These are phyloP conservation scores for Phytophthora syringae DNA, from an alignment of 352 stramenopile species.

Conservation along the genomic window DNA sequence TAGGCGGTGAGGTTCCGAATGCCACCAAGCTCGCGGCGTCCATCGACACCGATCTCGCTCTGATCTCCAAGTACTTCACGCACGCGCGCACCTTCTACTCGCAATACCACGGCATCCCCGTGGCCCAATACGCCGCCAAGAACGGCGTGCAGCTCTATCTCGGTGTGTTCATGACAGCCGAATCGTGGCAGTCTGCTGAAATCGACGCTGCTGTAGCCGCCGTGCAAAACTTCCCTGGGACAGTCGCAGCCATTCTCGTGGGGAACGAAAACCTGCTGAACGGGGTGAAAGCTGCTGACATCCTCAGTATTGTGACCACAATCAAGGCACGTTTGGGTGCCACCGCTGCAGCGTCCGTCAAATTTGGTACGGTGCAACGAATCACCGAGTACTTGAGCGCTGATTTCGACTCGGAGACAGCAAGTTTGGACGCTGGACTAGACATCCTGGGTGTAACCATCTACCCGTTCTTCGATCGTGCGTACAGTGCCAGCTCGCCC, in stretches of 20 bases:
- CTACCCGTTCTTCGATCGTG: slow-evolving; percentile 62
- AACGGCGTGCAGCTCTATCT: slow-evolving; percentile 66
- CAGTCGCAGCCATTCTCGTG: slow-evolving; percentile 54
- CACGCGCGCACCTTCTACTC: slow-evolving; percentile 68
- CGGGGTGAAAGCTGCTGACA: slow-evolving; percentile 30
- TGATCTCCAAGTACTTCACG: slow-evolving; percentile 53
- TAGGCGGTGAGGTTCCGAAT: slow-evolving; percentile 31
- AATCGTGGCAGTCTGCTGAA: slow-evolving; percentile 52
- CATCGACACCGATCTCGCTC: slow-evolving; percentile 52
- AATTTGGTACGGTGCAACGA: slow-evolving; percentile 61
- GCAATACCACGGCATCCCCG: slow-evolving; percentile 49
- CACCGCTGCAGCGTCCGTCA: slow-evolving; percentile 40
- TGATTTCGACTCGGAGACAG: slow-evolving; percentile 34
- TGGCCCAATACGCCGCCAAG: slow-evolving; percentile 49
- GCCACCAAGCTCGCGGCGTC: slow-evolving; percentile 29
- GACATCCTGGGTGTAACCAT: slow-evolving; percentile 67
- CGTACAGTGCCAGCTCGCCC: slow-evolving; percentile 46
- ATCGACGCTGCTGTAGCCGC: slow-evolving; percentile 48
- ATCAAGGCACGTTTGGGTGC: slow-evolving; percentile 39
- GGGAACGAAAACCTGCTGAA: slow-evolving; percentile 53
- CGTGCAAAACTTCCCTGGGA: slow-evolving; percentile 48
- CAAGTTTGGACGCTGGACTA: slow-evolving; percentile 34
- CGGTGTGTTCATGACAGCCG: slow-evolving; percentile 57
- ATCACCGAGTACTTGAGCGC: slow-evolving; percentile 57
- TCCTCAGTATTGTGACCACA: slow-evolving; percentile 34